phyloP scores from a whole-genome alignment of 495 filamentous ascomycete species.

The Antarctomyces pellizariae region DNA sequence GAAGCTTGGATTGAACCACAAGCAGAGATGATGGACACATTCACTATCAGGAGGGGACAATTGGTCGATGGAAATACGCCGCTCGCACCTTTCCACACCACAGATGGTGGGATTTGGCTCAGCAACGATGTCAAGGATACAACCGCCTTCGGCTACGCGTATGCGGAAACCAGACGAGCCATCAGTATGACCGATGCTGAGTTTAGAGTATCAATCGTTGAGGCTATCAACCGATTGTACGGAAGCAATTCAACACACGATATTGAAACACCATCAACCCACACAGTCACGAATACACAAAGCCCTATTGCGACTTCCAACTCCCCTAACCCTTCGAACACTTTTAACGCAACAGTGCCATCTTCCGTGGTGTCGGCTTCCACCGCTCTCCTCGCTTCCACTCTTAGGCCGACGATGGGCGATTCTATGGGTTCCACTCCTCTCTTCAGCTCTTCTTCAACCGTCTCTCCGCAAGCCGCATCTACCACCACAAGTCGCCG shows the following conservation, averaged over 20 bases:
- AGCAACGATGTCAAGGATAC: slow-evolving; percentile 20
- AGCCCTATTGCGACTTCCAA: too few species aligned
- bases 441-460: slow-evolving; percentile 13
- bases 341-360: too few species aligned
- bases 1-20: slow-evolving; percentile 28
- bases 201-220: slow-evolving; percentile 16
- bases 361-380: too few species aligned
- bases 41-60: slow-evolving; percentile 21
- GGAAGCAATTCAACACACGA: slow-evolving; percentile 16
- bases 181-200: slow-evolving; percentile 4
- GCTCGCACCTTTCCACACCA: slow-evolving; percentile 20
- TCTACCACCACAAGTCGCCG: slow-evolving; percentile 7
- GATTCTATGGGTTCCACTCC: too few species aligned
- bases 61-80: slow-evolving; percentile 17
- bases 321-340: too few species aligned
- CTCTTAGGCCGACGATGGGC: too few species aligned
- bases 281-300: too few species aligned
- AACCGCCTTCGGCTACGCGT: slow-evolving; percentile 33
- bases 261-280: too few species aligned
- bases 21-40: slow-evolving; percentile 22
- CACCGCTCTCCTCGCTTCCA: too few species aligned
- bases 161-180: slow-evolving; percentile 24
- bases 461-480: slow-evolving; percentile 3
- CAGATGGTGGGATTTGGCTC: slow-evolving; percentile 25
- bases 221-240: slow-evolving; percentile 29